Evolutionary conservation across 495 filamentous ascomycete species (phyloP), one percentile per base, ranked within the genome.

Genomic region (Aspergillus ellipticus): DNA sequence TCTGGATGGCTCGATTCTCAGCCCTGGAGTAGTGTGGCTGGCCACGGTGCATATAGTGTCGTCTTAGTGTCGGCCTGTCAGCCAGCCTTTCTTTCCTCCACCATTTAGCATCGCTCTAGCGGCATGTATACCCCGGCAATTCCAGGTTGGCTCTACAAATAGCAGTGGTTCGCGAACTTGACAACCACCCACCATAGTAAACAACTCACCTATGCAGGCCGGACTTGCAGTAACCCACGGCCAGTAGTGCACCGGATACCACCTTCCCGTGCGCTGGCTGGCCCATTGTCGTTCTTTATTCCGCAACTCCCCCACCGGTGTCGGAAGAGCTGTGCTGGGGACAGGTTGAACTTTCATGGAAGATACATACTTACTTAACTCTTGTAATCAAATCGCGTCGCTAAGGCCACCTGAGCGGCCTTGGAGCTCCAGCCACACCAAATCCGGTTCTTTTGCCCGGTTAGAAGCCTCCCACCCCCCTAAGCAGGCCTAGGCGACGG

Each of bases 61-160:
- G 45, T 46, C n/a, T 49, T 49, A 29, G 46, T 41, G 15, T 37
- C 43, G 24, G 54, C 21, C 54, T 29, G 54, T 56, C 54, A 56
- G 54, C 54, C 54, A 56, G 54, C 54, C 54, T 41, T 28, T 42
- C 9, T 29, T 16, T 17, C 45, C 24, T 28, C 45, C 22, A 13
- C 22, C 15, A 21, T 48, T 48, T 48, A 28, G 21, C 16, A 28
- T 19, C 42, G 22, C 42, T 19, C 28, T 48, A 48, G 45, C 45
- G 24, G 28, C 45, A 48, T 24, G 45, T 28, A 16, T 48, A 28
- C 45, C 45, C 45, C 45, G 16, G 45, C 24, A 48, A n/a, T n/a
- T n/a, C 29, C 13, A n/a, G 24, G 19, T 15, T 7, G 17, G 15
- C 24, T 29, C 45, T 28, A 28, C 45, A 48, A 48, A 48, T 48